A percentile compares a stretch with the other conserved stretches of the same genome.
These are phyloP conservation scores for Eimeria acervulina DNA, from an alignment of 169 alveolate genomes.

Conservation along the genomic window DNA sequence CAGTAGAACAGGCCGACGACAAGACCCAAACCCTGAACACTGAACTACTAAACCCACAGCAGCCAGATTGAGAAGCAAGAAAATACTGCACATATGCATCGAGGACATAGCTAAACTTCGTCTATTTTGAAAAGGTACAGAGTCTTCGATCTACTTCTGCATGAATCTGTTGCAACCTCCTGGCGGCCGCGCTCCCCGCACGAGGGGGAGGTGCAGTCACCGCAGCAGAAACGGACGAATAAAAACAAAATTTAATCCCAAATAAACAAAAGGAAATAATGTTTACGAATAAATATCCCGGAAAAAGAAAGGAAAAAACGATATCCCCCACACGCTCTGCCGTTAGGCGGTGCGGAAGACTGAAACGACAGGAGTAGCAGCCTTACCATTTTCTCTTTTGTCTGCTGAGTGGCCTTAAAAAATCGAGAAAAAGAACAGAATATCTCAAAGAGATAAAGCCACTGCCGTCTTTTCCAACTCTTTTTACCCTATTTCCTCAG, in stretches of 20 bases:
- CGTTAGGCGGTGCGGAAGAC: neutral
- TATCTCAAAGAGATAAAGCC: constrained; percentile 22
- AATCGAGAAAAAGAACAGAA: neutral
- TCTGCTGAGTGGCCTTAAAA: constrained; percentile 38
- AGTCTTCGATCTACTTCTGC: no score
- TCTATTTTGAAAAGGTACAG: no score
- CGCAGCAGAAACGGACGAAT: neutral
- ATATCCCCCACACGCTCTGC: neutral
- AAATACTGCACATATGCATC: no score
- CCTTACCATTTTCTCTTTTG: constrained; percentile 31
- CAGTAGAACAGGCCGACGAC: neutral
- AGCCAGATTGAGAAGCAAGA: no score
- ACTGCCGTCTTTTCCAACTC: neutral
- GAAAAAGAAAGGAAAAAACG: neutral
- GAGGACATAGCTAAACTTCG: no score
- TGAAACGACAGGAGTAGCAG: neutral
- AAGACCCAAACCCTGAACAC: neutral
- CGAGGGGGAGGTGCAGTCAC: neutral
- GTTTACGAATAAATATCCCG: neutral
- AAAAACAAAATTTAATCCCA: neutral
- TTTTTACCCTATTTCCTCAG: neutral
- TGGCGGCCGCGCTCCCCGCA: constrained; percentile 22
- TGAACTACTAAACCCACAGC: no score
- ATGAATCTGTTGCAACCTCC: neutral
- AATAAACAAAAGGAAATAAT: neutral